Base-by-base conservation (phyloP, 352 stramenopile genomes). In the Thraustochytrium striatum region DNA sequence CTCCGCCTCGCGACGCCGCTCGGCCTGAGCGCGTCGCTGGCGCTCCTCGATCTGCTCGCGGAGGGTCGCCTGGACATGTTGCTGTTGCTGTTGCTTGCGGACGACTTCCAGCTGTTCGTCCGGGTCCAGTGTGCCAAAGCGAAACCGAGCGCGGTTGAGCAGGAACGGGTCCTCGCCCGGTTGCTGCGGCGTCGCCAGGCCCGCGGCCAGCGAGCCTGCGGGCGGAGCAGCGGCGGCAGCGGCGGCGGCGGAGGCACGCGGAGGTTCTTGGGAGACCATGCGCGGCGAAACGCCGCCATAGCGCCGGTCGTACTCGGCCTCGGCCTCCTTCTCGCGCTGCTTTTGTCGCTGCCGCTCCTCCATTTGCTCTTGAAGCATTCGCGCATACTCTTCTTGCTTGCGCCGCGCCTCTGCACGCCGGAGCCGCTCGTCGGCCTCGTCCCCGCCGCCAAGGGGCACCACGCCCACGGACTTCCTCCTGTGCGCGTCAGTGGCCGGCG, bases 341-440 rank as follows among this genome's bases (percentile, higher is more conserved):
- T 13, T 9, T 7, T 39, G 3, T n/a, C 11, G n/a, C 32, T 75
- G 41, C n/a, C 65, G 65, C 39, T 75, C 65, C 11, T 32, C 11
- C 65, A 75, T 61, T 25, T 75, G 65, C 65, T 72, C 65, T n/a
- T 70, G 16, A 5, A 75, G 30, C 3, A 39, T 41, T 5, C 25
- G 44, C 25, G 65, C 65, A 30, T 75, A 75, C 19, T 32, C 65
- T 32, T 75, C 65, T 39, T 75, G 44, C 65, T 75, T 75, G 41
- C 25, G 65, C 11, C 65, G 65, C 65, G 65, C 32, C 44, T 47
- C 16, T 25, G 35, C 50, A 39, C 65, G 65, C 65, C 30, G 30
- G 41, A 55, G 16, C 9, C 36, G 25, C 25, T 61, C 65, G 11
- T 68, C 65, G 0, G 32, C 36, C 21, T 11, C 11, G 16, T 35